phyloP scores from a whole-genome alignment of 768 basidiomycete species.

The Suillus fuscotomentosus region DNA sequence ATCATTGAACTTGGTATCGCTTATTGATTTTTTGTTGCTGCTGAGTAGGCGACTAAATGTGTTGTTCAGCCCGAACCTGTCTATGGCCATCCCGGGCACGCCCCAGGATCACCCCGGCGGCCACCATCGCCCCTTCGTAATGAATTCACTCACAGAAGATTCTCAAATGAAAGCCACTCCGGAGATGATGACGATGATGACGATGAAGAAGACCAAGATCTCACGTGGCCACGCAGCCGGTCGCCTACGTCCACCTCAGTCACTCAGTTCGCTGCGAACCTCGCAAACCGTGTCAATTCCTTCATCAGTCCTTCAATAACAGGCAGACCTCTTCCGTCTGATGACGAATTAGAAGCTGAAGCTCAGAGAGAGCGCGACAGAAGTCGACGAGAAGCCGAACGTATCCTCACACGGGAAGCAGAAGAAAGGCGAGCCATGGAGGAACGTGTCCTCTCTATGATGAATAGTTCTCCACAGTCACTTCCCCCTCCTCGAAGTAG shows the following conservation, averaged over 20 bases:
- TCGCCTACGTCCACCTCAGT: conserved; percentile 70
- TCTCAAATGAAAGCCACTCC: conserved; percentile 51
- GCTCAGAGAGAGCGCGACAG: conserved; percentile 75
- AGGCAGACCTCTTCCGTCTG: conserved; percentile 52
- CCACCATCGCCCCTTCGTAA: conserved; percentile 76
- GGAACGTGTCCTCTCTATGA: conserved; percentile 75
- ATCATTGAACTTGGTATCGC: conserved; percentile 40
- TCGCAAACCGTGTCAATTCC: conserved; percentile 73
- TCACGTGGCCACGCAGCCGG: conserved; percentile 34
- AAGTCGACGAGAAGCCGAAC: conserved; percentile 75
- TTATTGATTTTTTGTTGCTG: background rate
- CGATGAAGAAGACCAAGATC: conserved; percentile 20
- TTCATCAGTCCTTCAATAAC: conserved; percentile 54
- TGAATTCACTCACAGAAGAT: conserved; percentile 45
- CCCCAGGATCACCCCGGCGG: conserved; percentile 33
- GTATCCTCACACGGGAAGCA: conserved; percentile 69
- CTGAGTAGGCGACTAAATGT: conserved; percentile 12
- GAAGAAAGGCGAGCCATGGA: conserved; percentile 67
- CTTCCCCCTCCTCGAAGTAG: conserved; percentile 61
- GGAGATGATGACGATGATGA: conserved; percentile 43
- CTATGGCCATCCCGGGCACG: conserved; percentile 29
- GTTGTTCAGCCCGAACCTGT: conserved; percentile 43
- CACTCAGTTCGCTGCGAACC: conserved; percentile 67
- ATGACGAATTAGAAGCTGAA: conserved; percentile 81
- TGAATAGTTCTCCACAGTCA: conserved; percentile 40